Evolutionary conservation across 768 basidiomycete species (phyloP).

Genomic region (Psilocybe cubensis): DNA sequence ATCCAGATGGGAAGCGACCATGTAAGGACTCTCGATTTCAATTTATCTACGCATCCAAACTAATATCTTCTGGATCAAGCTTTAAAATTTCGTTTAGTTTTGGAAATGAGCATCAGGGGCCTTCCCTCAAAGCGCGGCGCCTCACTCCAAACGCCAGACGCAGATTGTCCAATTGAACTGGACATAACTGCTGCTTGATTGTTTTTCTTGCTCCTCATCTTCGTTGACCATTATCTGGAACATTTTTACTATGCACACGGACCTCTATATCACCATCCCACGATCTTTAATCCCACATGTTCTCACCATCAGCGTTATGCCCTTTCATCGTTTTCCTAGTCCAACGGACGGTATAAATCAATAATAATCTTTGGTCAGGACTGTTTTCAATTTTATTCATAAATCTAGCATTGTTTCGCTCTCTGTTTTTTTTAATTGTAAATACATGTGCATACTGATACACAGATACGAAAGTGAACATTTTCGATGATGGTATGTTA

Average conservation of each 20-base stretch:
- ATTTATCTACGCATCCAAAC: background rate
- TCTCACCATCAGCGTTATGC: conserved; percentile 4
- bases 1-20: conserved; percentile 53
- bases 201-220: background rate
- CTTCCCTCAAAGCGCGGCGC: conserved; percentile 55
- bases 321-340: background rate
- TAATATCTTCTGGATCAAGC: conserved; percentile 37
- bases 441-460: background rate
- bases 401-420: conserved; percentile 6
- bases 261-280: conserved; percentile 9
- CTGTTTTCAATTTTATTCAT: background rate
- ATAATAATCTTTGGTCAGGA: conserved; percentile 12
- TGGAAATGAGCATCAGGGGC: conserved; percentile 73
- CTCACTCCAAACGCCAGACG: conserved; percentile 61
- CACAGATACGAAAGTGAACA: too few species aligned
- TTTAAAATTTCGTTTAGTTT: conserved; percentile 65
- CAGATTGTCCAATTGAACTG: conserved; percentile 73
- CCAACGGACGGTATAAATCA: conserved; percentile 7
- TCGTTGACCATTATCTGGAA: conserved; percentile 11
- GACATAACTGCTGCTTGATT: conserved; percentile 49
- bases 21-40: conserved; percentile 44
- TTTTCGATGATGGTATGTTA: too few species aligned
- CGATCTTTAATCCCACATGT: conserved; percentile 12
- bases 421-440: conserved; percentile 7
- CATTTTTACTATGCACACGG: conserved; percentile 14